Percentiles rank a stretch among this genome's conserved stretches.
These are phyloP conservation scores for Suhomyces anneliseae DNA, from an alignment of 1,139 yeast genomes.

Conservation along the genomic window DNA sequence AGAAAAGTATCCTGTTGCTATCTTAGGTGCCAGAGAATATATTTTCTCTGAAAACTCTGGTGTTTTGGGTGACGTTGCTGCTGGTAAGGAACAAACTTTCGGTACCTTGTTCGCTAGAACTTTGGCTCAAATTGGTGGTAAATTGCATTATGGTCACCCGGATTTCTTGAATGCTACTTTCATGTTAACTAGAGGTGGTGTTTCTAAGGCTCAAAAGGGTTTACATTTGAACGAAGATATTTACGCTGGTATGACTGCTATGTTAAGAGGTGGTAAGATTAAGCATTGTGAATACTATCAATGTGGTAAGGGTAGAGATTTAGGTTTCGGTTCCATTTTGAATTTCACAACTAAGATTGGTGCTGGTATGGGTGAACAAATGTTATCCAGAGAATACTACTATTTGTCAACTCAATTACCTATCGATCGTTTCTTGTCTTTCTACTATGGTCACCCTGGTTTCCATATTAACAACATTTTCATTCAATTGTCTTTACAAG, in stretches of 20 bases:
- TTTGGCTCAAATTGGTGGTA: conserved; percentile 97
- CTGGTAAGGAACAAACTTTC: conserved; percentile 99
- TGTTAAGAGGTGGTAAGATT: conserved; percentile 97
- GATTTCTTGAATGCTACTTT: conserved; percentile 93
- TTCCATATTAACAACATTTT: conserved; percentile 97
- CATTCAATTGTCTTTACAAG: conserved; percentile 90
- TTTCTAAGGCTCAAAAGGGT: conserved; percentile 98
- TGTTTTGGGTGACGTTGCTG: conserved; percentile 99
- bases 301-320: conserved; percentile 99
- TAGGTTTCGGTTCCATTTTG: conserved; percentile 97
- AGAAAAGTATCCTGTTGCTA: conserved; percentile 82
- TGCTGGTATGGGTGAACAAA: conserved; percentile 99
- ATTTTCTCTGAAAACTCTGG: conserved; percentile 99
- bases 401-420: conserved; percentile 97
- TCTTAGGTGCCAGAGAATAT: conserved; percentile 98
- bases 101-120: conserved; percentile 99
- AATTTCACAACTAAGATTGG: conserved; percentile 99
- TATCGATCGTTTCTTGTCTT: conserved; percentile 92
- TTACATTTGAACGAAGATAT: conserved; percentile 98
- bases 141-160: conserved; percentile 98
- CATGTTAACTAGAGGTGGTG: conserved; percentile 99
- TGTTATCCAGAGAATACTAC: conserved; percentile 97
- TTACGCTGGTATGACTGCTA: conserved; percentile 98
- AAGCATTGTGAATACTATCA: conserved; percentile 99
- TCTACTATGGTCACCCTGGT: conserved; percentile 99